Evolutionary conservation across 2,329 filamentous ascomycete genomes (phyloP).

Genomic region (Claviceps sp.): DNA sequence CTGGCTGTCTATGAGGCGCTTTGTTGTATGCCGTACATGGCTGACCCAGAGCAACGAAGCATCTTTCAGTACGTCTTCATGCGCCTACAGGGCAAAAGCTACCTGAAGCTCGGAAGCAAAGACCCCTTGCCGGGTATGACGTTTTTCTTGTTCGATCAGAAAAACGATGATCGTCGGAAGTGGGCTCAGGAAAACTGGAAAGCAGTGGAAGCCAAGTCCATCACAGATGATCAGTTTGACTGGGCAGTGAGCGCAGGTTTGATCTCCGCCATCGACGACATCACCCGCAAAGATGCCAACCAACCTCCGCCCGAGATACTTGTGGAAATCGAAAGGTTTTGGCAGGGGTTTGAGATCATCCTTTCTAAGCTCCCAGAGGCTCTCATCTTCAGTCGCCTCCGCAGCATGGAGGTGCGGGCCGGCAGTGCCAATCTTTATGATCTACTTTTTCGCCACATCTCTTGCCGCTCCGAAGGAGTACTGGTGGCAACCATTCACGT

Average conservation of each 20-base stretch:
- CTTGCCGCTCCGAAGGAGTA: slow-evolving; percentile 38
- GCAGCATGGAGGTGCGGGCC: slow-evolving; percentile 59
- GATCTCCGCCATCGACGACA: slow-evolving; percentile 48
- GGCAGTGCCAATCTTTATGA: slow-evolving; percentile 50
- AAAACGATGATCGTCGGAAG: slow-evolving; percentile 41
- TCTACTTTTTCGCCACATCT: slow-evolving; percentile 43
- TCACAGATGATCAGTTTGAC: slow-evolving; percentile 67
- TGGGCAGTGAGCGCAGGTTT: slow-evolving; percentile 73
- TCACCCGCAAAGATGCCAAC: slow-evolving; percentile 33
- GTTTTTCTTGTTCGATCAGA: slow-evolving; percentile 58
- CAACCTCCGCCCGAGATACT: slow-evolving; percentile 21
- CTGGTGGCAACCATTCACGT: slow-evolving; percentile 58
- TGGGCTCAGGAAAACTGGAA: slow-evolving; percentile 28
- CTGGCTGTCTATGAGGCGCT: slow-evolving; percentile 79
- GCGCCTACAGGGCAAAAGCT: slow-evolving; percentile 56
- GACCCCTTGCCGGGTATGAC: slow-evolving; percentile 71
- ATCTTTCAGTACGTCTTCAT: slow-evolving; percentile 75
- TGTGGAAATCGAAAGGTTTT: slow-evolving; percentile 54
- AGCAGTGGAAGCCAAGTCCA: slow-evolving; percentile 39
- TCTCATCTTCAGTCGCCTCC: slow-evolving; percentile 63
- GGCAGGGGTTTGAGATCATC: slow-evolving; percentile 64
- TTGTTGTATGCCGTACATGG: slow-evolving; percentile 69
- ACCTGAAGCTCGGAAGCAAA: slow-evolving; percentile 61
- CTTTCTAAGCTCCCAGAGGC: slow-evolving; percentile 59
- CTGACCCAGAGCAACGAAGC: slow-evolving; percentile 32